Evolutionary conservation across 805 yeast genomes (phyloP), one percentile per base, ranked within the genome.

Genomic region (Yarrowia sp.): DNA sequence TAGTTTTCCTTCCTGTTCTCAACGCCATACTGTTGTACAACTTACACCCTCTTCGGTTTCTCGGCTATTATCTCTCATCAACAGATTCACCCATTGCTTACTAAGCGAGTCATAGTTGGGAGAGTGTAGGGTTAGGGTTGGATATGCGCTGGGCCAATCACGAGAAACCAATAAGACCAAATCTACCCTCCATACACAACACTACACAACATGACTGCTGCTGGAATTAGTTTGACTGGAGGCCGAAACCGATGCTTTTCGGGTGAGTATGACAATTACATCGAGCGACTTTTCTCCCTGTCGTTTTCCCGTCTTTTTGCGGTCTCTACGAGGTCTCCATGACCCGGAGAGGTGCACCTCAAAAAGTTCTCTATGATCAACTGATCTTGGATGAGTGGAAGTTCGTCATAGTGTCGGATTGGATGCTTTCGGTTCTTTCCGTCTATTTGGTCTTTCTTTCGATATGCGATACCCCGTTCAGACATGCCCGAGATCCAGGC

Each of bases 171-270:
- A 44, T 31, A 46, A 29, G 46, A 25, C 51, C 59, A 21, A 21
- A 22, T 39, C 33, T 32, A 49, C 29, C 46, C 32, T 63, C 38
- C 25, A 47, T 39, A 42, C 61, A 42, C 33, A 21, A 19, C 49
- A 33, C 64, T 24, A 51, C 38, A 36, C 56, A 49, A 33, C 44
- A 46, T 31, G 44, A 75, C 72, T 76, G 70, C 76, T 56, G 76
- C 79, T 16, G 76, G 79, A 61, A 71, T 66, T 58, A 78, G 78
- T 27, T 70, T 74, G 63, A 69, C 70, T 46, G 81, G 81, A 32
- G 82, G 81, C 13, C 72, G 74, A 32, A 75, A 80, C 66, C 77
- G 82, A 63, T 80, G 83, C 70, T 80, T 76, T 66, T 71, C 74
- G 51, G 73, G 77, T 70, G 73, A 69, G 78, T 67, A 75, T 29